These are phyloP conservation scores for Pichia manshurica DNA, from an alignment of 805 yeast species.

Conservation along the genomic window DNA sequence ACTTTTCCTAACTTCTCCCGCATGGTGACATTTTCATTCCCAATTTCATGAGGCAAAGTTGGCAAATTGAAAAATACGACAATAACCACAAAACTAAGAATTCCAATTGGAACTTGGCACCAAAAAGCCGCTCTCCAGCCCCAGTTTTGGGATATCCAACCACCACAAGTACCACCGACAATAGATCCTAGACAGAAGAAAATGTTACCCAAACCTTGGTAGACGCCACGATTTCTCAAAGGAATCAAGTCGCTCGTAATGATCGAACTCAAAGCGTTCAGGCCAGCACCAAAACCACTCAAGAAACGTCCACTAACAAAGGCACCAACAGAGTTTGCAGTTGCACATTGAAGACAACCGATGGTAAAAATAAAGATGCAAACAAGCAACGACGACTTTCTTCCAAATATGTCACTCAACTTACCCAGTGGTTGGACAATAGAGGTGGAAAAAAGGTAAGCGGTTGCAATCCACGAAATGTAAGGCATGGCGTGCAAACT, in stretches of 20 bases:
- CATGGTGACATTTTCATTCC: constrained; percentile 32
- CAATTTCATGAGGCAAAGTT: constrained; percentile 30
- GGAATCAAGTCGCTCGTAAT: constrained; percentile 77
- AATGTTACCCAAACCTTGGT: constrained; percentile 80
- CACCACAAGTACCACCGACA: constrained; percentile 62
- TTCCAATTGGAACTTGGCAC: constrained; percentile 49
- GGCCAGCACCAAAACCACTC: constrained; percentile 90
- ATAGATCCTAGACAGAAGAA: constrained; percentile 77
- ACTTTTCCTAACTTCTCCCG: constrained; percentile 45
- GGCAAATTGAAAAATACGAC: constrained; percentile 42
- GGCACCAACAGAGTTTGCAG: constrained; percentile 40
- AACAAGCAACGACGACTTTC: constrained; percentile 46
- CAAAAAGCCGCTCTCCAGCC: constrained; percentile 67
- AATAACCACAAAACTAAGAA: constrained; percentile 33
- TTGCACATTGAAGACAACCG: constrained; percentile 53
- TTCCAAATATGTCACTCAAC: constrained; percentile 65
- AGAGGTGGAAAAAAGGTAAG: constrained; percentile 61
- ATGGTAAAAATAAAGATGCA: constrained; percentile 52
- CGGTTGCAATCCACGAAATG: constrained; percentile 69
- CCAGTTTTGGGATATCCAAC: constrained; percentile 46
- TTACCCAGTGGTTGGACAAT: constrained; percentile 75
- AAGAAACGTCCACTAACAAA: constrained; percentile 58
- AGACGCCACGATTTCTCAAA: constrained; percentile 72
- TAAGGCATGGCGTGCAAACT: constrained; percentile 59
- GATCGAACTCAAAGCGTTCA: constrained; percentile 70